Base-by-base conservation (phyloP, 2,329 filamentous ascomycete species). In the Akanthomyces uredinophilus region DNA sequence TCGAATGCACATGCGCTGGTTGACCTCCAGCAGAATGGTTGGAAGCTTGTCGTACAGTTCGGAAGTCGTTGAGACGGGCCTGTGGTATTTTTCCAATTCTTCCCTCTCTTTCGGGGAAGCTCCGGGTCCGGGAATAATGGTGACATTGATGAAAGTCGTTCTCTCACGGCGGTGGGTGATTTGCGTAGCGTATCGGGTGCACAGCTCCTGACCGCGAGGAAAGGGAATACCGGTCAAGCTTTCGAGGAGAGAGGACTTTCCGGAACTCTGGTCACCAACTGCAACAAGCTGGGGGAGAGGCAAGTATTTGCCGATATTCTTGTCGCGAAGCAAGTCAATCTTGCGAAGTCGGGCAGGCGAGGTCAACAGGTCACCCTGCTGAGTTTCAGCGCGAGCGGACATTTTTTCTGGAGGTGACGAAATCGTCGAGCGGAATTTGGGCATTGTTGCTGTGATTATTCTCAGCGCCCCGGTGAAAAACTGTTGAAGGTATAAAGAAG, bases 1-100 rank as follows among this genome's bases (percentile, higher is more conserved):
- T 0, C 74, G 72, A 24, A 83, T 78, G 0, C 76, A 79, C 79
- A 83, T 81, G 1, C 66, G 70, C 0, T 68, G 64, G 29, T 79
- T 79, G 0, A 78, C 79, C 77, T 75, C 24, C 22, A 27, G 14
- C 49, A 57, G 7, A 32, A 83, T 70, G 1, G 66, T 37, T 0
- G 69, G 71, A 24, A 83, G 73, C 0, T 67, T 1, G 65, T 70
- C 8, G 61, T 70, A 50, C 77, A 81, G 0, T 60, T 59, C 37
- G 65, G 44, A 0, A 65, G 67, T 16, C 68, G 68, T 0, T 63
- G 64, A 0, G 66, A 64, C 0, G 68, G 70, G 29, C 10, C 20
- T 20, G 10, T 58, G 64, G 46, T 46, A 63, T 5, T 52, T 52
- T 39, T 65, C 50, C 2, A 71, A 59, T 0, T 41, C 49, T 1